A percentile compares a stretch with the other conserved stretches of the same genome.
Evolutionary conservation across 805 yeast genomes (phyloP).

Genomic region (Barnettozyma vustinii): DNA sequence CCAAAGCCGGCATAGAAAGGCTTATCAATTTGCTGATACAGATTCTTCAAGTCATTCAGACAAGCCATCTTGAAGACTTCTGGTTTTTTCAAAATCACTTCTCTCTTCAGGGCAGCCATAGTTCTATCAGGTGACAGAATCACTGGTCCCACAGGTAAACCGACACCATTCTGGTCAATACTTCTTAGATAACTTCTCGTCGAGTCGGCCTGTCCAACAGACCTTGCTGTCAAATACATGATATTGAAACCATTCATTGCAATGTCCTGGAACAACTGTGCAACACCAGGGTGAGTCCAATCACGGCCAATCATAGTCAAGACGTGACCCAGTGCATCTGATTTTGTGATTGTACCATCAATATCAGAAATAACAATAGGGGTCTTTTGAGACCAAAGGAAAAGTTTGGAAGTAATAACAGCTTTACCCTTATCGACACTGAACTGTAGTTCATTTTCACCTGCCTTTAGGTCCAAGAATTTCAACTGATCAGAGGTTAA

Average conservation of each 20-base stretch:
- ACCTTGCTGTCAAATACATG: slow-evolving; percentile 88
- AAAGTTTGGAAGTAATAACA: slow-evolving; percentile 64
- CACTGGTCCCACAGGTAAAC: slow-evolving; percentile 87
- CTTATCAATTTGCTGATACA: slow-evolving; percentile 52
- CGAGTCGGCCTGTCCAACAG: slow-evolving; percentile 92
- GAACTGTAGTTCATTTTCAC: slow-evolving; percentile 74
- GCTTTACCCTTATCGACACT: slow-evolving; percentile 83
- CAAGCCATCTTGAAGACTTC: slow-evolving; percentile 99
- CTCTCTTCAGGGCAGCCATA: slow-evolving; percentile 89
- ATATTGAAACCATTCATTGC: slow-evolving; percentile 84
- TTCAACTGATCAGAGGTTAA: slow-evolving; percentile 86
- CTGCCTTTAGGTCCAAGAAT: slow-evolving; percentile 65
- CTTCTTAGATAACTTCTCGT: slow-evolving; percentile 80
- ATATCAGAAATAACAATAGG: slow-evolving; percentile 96
- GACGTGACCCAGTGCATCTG: slow-evolving; percentile 96
- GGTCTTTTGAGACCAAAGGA: slow-evolving; percentile 73
- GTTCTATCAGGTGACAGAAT: slow-evolving; percentile 94
- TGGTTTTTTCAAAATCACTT: slow-evolving; percentile 89
- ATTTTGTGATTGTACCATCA: slow-evolving; percentile 96
- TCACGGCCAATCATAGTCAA: slow-evolving; percentile 90
- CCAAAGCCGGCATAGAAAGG: slow-evolving; percentile 99
- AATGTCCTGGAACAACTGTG: slow-evolving; percentile 85
- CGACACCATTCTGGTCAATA: slow-evolving; percentile 60
- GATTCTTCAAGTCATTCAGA: slow-evolving; percentile 71
- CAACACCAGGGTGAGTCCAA: slow-evolving; percentile 98